Evolutionary conservation across 2,329 filamentous ascomycete species (phyloP).

Genomic region (Botrytis elliptica): DNA sequence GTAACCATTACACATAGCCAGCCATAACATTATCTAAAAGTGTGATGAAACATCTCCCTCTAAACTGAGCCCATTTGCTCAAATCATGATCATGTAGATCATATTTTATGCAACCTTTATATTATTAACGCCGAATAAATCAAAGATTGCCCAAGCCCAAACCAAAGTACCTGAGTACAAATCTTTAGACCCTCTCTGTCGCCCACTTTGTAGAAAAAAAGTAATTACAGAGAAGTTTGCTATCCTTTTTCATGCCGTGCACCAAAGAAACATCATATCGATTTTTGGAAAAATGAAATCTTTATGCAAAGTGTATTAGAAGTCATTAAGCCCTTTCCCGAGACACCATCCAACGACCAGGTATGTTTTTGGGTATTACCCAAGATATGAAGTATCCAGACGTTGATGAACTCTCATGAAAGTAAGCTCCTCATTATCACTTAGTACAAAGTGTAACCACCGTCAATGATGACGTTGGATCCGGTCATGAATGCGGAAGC

Average conservation of each 20-base stretch:
- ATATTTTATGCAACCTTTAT: conserved; percentile 4
- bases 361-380: not conserved
- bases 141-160: conserved; percentile 6
- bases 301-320: conserved; percentile 12
- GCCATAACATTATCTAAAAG: not conserved
- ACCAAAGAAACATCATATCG: conserved; percentile 13
- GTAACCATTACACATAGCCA: not conserved
- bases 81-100: conserved; percentile 12
- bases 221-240: conserved; percentile 12
- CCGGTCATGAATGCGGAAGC: conserved; percentile 76
- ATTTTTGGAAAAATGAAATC: conserved; percentile 13
- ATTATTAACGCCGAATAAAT: conserved; percentile 7
- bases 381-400: conserved; percentile 15
- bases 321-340: not conserved
- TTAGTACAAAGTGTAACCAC: conserved; percentile 39
- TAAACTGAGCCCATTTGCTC: conserved; percentile 4
- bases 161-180: not conserved
- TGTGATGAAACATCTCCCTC: not conserved
- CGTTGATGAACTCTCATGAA: not conserved
- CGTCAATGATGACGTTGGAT: conserved; percentile 52
- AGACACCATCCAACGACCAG: conserved; percentile 4
- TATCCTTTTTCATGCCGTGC: not conserved
- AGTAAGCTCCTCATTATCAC: conserved; percentile 28
- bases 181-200: conserved; percentile 6
- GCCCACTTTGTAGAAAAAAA: not conserved